Base-by-base conservation (phyloP, 148 eudicot genomes). In the Cornus kousa region DNA sequence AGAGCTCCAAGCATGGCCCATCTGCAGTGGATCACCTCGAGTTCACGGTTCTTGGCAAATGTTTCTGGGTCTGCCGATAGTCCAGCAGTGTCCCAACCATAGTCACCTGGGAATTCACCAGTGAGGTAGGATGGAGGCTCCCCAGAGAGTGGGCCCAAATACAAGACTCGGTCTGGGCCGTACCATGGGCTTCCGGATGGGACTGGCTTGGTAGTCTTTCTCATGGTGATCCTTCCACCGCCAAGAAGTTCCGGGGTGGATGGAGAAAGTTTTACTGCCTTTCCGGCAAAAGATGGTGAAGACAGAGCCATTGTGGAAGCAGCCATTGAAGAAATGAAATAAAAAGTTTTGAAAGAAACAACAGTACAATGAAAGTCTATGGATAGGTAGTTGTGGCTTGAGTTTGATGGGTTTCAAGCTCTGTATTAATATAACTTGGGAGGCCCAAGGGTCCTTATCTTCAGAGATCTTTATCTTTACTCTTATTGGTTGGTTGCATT, bases 131-230 rank as follows among this genome's bases (percentile, higher is more conserved):
- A 75, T 50, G 87, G 87, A 12, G 87, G 50, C 82, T 85, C 85
- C n/a, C 87, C 82, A 20, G 87, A 85, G 85, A 85, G 76, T 59
- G 87, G 87, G 53, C 87, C 87, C 65, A 85, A 77, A 81, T 82
- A 85, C 81, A 76, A 76, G 62, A 82, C 87, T 12, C 85, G 83
- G 81, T 85, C 83, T 6, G 85, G 85, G 60, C 85, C 87, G 5
- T 35, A 35, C 37, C 37, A 35, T 4, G 37, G 37, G 37, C 37
- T 35, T 35, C 37, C 37, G 37, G 68, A 57, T 4, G 28, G 28
- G 28, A 28, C 28, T n/a, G n/a, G n/a, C n/a, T 75, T 81, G 46
- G 48, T 71, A 5, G 79, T 40, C 55, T 74, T 85, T 37, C 87
- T 81, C 87, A 81, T 81, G 72, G 71, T 74, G 70, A 81, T 37